Conservation (phyloP, 805 yeast genomes). For the Schizosaccharomyces pombe region DNA sequence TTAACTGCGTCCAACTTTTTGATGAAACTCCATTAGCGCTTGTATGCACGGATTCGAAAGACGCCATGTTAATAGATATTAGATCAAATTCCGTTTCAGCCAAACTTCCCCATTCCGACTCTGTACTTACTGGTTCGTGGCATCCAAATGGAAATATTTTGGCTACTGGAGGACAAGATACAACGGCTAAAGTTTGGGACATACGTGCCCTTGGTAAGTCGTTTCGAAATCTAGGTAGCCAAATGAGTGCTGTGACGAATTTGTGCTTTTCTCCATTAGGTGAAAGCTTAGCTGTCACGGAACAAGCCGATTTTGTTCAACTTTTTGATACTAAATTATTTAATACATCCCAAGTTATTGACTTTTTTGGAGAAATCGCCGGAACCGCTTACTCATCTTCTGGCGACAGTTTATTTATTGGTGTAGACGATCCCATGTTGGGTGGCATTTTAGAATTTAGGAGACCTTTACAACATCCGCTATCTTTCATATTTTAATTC, state of each 20-base stretch:
- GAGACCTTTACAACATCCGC: not conserved
- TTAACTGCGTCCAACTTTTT: conserved; percentile 26
- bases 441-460: conserved; percentile 35
- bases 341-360: conserved; percentile 25
- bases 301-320: conserved; percentile 35
- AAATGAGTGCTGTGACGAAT: conserved; percentile 28
- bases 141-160: conserved; percentile 20
- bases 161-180: conserved; percentile 39
- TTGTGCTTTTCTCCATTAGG: conserved; percentile 27
- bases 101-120: conserved; percentile 23
- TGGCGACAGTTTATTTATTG: conserved; percentile 22
- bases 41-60: not conserved
- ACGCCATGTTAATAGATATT: not conserved
- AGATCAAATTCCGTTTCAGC: not conserved
- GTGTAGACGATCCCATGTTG: conserved; percentile 29
- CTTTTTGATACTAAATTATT: conserved; percentile 14
- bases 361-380: conserved; percentile 33
- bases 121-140: conserved; percentile 41
- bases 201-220: conserved; percentile 15
- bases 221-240: conserved; percentile 17
- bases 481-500: not conserved
- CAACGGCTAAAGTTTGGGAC: conserved; percentile 22
- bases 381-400: conserved; percentile 24
- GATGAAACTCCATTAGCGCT: conserved; percentile 14
- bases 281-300: conserved; percentile 29